Base-by-base conservation (phyloP, 106 monocot genomes). In the Dactylorhiza incarnata region DNA sequence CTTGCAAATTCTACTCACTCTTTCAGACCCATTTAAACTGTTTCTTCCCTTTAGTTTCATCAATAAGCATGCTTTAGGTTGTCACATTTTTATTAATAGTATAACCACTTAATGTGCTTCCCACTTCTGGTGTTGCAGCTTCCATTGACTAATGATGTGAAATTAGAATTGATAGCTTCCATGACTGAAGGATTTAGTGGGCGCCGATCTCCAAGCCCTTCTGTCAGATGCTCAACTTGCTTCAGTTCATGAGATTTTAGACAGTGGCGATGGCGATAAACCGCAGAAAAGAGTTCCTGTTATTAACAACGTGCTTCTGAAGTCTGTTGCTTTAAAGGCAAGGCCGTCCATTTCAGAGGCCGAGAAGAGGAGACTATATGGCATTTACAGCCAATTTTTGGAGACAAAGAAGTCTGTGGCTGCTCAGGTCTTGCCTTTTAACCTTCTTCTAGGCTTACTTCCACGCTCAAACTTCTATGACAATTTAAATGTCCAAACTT, bases 161-260 rank as follows among this genome's bases (percentile, higher is more conserved):
- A 81, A 71, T 76, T 99, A 62, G 87, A 87, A 76, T 77, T 78
- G 3, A 82, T 94, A 80, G 91, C 97, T 75, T 94, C 91, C 45
- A 84, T 89, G 84, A 94, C 94, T 23, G 94, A 99, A 78, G 97
- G 97, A 69, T 99, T 94, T 73, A 99, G 89, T 68, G 97, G n/a
- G 97, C 51, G 97, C 97, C 2, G 97, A 99, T 71, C 89, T 99
- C 43, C 94, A 94, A 72, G 94, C 97, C 72, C 86, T 99, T 76
- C 80, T 99, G 26, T 94, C 94, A 7, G 97, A 99, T 85, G 87
- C 94, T 46, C 89, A 89, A 58, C 94, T 99, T 80, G 97, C 89
- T 80, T 87, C 94, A 55, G 91, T 99, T 75, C 86, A 99, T 81
- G 86, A 94, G 73, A 25, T 91, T 75, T 70, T 99, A 25, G 87